These are phyloP conservation scores for Colletotrichum orbiculare DNA, from an alignment of 2,329 filamentous ascomycete genomes.

Conservation along the genomic window DNA sequence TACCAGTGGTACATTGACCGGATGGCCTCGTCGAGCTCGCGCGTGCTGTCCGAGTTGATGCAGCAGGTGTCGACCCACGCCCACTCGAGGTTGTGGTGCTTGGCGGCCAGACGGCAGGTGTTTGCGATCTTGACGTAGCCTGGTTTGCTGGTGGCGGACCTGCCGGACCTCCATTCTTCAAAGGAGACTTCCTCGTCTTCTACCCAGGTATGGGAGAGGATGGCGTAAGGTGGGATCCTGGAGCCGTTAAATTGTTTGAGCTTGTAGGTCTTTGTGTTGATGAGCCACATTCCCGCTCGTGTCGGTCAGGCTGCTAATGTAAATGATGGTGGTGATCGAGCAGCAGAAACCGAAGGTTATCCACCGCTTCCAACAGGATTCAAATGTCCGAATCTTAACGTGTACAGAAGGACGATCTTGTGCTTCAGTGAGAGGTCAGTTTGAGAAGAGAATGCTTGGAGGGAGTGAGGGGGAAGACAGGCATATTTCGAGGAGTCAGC, in stretches of 20 bases:
- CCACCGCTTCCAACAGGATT: too few species aligned
- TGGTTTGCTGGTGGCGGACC: fast-evolving
- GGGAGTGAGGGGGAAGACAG: too few species aligned
- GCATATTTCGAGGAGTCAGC: too few species aligned
- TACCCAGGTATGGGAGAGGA: conserved; percentile 45
- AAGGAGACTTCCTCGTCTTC: conserved; percentile 42
- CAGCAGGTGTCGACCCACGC: background rate
- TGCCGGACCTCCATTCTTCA: background rate
- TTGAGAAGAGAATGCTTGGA: too few species aligned
- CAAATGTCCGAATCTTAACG: too few species aligned
- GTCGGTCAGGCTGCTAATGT: too few species aligned
- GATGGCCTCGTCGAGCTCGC: background rate
- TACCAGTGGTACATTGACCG: background rate
- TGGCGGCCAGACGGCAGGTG: background rate
- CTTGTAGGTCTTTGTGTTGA: background rate
- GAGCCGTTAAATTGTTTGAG: fast-evolving
- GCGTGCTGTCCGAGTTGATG: background rate
- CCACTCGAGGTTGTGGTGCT: fast-evolving
- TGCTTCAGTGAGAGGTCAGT: too few species aligned
- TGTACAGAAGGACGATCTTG: too few species aligned
- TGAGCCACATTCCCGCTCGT: background rate
- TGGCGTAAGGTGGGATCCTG: conserved; percentile 43
- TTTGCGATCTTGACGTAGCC: conserved; percentile 1
- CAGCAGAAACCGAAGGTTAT: too few species aligned
- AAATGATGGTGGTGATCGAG: too few species aligned